phyloP scores from a whole-genome alignment of 345 rosid genomes.

The Aquilaria yunnanensis region DNA sequence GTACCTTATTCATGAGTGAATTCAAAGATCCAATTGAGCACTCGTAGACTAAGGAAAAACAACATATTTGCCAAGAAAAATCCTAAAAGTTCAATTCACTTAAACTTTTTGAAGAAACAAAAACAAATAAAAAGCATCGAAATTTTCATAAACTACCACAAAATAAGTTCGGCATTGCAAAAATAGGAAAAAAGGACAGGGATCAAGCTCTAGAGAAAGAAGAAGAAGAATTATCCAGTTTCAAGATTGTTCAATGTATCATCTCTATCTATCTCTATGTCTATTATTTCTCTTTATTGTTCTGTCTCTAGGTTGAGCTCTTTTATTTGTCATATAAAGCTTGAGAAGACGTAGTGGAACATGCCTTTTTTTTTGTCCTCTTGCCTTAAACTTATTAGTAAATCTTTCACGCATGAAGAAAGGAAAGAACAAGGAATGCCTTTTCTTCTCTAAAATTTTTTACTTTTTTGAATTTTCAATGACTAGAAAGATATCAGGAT shows the following conservation, averaged over 20 bases:
- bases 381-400: conserved; percentile 20
- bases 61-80: conserved; percentile 59
- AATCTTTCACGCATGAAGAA: conserved; percentile 51
- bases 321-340: conserved; percentile 11
- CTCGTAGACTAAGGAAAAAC: conserved; percentile 13
- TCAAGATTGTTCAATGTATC: conserved; percentile 22
- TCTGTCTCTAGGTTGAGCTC: conserved; percentile 20
- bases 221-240: not conserved
- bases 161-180: not conserved
- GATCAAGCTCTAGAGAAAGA: conserved; percentile 9
- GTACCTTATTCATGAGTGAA: no score
- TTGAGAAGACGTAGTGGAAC: conserved; percentile 35
- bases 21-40: no score
- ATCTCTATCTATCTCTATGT: not conserved
- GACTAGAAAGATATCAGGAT: conserved; percentile 10
- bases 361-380: conserved; percentile 35
- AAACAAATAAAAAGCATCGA: conserved; percentile 20
- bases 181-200: not conserved
- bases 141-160: not conserved
- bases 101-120: conserved; percentile 35
- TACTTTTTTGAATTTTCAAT: not conserved
- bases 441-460: not conserved
- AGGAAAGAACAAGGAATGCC: conserved; percentile 13
- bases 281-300: conserved; percentile 21
- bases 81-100: conserved; percentile 75